Conservation (phyloP, 1,284 basidiomycete species). For the Tetrapyrgos nigripes region DNA sequence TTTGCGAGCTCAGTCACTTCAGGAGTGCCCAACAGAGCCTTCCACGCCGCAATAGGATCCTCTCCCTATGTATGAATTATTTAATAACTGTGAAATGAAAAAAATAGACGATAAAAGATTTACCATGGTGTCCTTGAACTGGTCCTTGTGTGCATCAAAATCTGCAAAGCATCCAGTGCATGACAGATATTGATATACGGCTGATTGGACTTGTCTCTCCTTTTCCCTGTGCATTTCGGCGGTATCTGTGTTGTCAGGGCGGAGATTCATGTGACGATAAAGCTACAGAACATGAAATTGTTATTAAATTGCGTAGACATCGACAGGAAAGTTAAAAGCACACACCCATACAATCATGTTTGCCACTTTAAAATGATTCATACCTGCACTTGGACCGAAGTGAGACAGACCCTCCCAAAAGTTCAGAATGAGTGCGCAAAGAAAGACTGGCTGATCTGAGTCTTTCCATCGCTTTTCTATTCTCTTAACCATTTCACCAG, state of each 20-base stretch:
- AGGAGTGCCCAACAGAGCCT: background rate
- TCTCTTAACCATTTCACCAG: constrained; percentile 23
- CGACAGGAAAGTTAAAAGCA: background rate
- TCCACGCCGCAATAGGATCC: constrained; percentile 2
- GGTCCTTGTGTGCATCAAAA: constrained; percentile 17
- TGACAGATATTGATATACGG: constrained; percentile 27
- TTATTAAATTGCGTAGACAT: no score
- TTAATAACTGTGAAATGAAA: background rate
- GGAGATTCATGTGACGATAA: constrained; percentile 22
- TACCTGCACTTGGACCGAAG: constrained; percentile 30
- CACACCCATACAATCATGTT: constrained; percentile 25
- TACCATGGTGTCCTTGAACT: constrained; percentile 3
- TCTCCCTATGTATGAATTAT: background rate
- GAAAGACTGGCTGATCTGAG: constrained; percentile 9
- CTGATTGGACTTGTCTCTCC: constrained; percentile 22
- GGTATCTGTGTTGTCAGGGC: constrained; percentile 16
- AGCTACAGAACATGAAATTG: constrained; percentile 18
- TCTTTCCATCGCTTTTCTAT: constrained; percentile 12
- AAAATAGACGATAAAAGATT: background rate
- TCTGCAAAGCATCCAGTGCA: constrained; percentile 24
- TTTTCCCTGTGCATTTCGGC: constrained; percentile 17
- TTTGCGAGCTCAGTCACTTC: background rate
- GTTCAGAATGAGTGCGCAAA: constrained; percentile 27
- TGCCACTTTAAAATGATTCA: constrained; percentile 27
- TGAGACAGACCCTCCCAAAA: constrained; percentile 27